Evolutionary conservation across 306 rosid genomes (phyloP), one percentile per base, ranked within the genome.

Genomic region (Ormosia emarginata): DNA sequence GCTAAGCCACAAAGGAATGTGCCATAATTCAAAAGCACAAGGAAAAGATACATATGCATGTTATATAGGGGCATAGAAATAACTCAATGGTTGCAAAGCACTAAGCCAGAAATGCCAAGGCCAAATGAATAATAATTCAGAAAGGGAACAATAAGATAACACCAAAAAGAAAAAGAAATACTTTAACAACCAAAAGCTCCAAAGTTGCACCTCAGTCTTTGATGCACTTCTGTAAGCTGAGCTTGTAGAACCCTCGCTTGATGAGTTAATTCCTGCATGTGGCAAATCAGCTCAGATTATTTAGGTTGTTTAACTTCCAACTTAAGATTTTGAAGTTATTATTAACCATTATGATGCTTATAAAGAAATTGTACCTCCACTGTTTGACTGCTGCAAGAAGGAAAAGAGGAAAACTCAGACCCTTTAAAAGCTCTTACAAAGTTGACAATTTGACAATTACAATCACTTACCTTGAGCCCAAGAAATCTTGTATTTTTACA

Each of bases 141-240:
- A 58, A 36, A 59, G 74, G 73, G 47, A 71, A 44, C 62, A 34
- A 71, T 18, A 67, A 77, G 67, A 55, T 62, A 79, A 81, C 58
- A 83, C 81, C 81, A 87, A 86, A 83, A 93, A 85, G 73, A 83
- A 89, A 89, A 88, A 40, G 87, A 81, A 87, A 88, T 85, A 89
- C 85, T 87, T 85, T 84, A 86, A 89, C 79, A 87, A 91, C 74
- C 83, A 90, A 93, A 84, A 84, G 85, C 89, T 86, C 89, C 88
- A 73, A 87, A 88, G 90, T 78, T 88, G 90, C 93, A 93, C 97
- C 97, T 93, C 90, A 93, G 90, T 88, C 93, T 90, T 86, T 84
- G 91, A 50, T 91, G 92, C 32, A 81, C 65, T 81, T 86, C 93
- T 47, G 89, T 36, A 17, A 91, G 79, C 55, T 87, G 91, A 64